Percentiles rank a stretch among this genome's conserved stretches.
Conservation (phyloP, 163 green algal species). For the Volvox carteri region DNA sequence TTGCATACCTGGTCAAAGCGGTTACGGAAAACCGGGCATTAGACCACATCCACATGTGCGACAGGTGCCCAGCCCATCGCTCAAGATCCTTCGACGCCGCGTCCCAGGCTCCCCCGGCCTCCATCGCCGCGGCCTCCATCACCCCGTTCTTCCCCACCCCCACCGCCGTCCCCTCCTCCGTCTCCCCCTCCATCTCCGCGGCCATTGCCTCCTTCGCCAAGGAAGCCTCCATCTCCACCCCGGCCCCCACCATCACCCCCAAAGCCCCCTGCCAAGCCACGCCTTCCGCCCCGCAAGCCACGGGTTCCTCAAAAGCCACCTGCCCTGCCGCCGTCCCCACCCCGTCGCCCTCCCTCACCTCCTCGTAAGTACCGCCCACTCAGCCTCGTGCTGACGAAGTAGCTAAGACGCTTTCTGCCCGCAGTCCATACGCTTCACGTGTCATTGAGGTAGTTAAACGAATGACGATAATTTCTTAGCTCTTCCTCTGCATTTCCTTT, state of each 20-base stretch:
- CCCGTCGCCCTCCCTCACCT: not conserved
- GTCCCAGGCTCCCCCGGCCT: too few relatives aligned
- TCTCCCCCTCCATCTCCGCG: not conserved
- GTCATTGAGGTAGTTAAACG: too few relatives aligned
- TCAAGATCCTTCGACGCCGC: too few relatives aligned
- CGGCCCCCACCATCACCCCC: not conserved
- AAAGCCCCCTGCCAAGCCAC: constrained; percentile 1
- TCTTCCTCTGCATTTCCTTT: too few relatives aligned
- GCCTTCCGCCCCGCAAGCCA: not conserved
- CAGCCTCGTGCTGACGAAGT: too few relatives aligned
- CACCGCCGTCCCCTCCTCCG: not conserved
- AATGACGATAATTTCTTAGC: too few relatives aligned
- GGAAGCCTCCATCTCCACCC: not conserved
- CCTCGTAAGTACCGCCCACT: constrained; percentile 20
- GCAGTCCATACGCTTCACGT: too few relatives aligned
- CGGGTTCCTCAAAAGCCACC: not conserved
- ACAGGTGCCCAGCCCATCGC: too few relatives aligned
- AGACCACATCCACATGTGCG: too few relatives aligned
- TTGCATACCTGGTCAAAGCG: too few relatives aligned
- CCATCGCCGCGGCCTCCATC: not conserved
- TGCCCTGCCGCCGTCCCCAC: not conserved
- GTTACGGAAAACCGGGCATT: too few relatives aligned
- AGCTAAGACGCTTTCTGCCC: too few relatives aligned
- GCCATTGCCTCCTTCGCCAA: not conserved
- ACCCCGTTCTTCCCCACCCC: not conserved